Evolutionary conservation across 2,329 filamentous ascomycete species (phyloP), one percentile per base, ranked within the genome.

Genomic region (Venturia aucupariae): DNA sequence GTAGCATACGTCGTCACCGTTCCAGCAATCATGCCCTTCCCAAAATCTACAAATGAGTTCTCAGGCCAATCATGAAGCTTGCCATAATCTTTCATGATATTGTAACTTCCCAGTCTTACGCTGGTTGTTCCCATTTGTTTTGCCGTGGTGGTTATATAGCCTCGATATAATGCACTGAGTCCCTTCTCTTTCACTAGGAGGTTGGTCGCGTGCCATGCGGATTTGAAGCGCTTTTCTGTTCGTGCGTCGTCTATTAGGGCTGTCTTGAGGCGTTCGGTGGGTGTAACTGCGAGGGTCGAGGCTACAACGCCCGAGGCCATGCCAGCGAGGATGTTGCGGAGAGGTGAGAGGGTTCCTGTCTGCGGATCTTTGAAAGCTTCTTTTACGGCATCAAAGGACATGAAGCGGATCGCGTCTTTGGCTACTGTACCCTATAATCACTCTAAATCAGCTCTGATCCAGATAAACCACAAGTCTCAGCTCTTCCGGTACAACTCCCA

Each of bases 221-320:
- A 79, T 1, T 73, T 75, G 71, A 84, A 86, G 22, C 79, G 75
- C 44, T 75, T 78, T 41, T 79, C 74, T 7, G 70, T 74, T 54
- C 82, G 74, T 8, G 83, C 84, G 69, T 87, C 84, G 70, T 87
- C 84, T 66, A 87, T 87, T 7, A 88, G 71, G 0, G 85, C 85
- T 1, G 86, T 89, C 71, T 89, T 89, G 70, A 89, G 83, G 19
- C 86, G 79, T 69, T 89, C 86, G 0, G 84, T 87, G 0, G 86
- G 86, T 2, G 86, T 89, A 0, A 89, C 86, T 1, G 85, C 85
- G n/a, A 82, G 79, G 0, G 86, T 77, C 64, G 81, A 84, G 22
- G 86, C 85, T 0, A 86, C 79, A 0, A 85, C 79, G 0, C 86
- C 86, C 0, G 84, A 83, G 1, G 79, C 75, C 84, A 88, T 87